phyloP scores from a whole-genome alignment of 164 flowering plant species.

The Berberis thunbergii region DNA sequence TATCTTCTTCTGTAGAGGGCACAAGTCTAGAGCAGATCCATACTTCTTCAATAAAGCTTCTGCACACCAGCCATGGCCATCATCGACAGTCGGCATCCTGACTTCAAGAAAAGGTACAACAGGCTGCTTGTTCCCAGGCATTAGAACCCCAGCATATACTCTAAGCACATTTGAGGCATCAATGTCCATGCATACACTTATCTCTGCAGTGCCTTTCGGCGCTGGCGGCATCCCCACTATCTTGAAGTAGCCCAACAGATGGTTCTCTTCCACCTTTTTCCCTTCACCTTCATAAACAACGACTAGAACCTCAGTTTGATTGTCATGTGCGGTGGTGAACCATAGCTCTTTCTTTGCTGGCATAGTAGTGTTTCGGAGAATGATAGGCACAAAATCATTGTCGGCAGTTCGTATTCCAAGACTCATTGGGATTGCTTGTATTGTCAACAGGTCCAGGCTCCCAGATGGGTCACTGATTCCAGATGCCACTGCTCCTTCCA shows the following conservation, averaged over 20 bases:
- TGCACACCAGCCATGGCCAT: slow-evolving; percentile 96
- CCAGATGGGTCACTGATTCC: slow-evolving; percentile 76
- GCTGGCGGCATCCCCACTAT: slow-evolving; percentile 65
- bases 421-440: slow-evolving; percentile 70
- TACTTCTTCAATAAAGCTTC: slow-evolving; percentile 52
- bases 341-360: slow-evolving; percentile 65
- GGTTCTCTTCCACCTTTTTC: slow-evolving; percentile 40
- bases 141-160: slow-evolving; percentile 57
- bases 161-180: slow-evolving; percentile 69
- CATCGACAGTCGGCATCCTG: slow-evolving; percentile 84
- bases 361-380: slow-evolving; percentile 53
- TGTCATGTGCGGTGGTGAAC: slow-evolving; percentile 69
- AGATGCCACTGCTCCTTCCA: slow-evolving; percentile 91
- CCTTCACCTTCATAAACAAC: slow-evolving; percentile 82
- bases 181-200: slow-evolving; percentile 78
- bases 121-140: slow-evolving; percentile 38
- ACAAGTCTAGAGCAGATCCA: slow-evolving; percentile 52
- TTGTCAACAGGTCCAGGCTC: slow-evolving; percentile 64
- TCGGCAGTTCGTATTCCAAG: slow-evolving; percentile 64
- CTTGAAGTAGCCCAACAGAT: slow-evolving; percentile 80
- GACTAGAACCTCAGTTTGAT: slow-evolving; percentile 68
- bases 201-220: slow-evolving; percentile 68
- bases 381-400: slow-evolving; percentile 49
- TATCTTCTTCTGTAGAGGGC: slow-evolving; percentile 37
- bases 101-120: slow-evolving; percentile 61